These are phyloP conservation scores for Ogataea corticis DNA, from an alignment of 805 yeast genomes.

Conservation along the genomic window DNA sequence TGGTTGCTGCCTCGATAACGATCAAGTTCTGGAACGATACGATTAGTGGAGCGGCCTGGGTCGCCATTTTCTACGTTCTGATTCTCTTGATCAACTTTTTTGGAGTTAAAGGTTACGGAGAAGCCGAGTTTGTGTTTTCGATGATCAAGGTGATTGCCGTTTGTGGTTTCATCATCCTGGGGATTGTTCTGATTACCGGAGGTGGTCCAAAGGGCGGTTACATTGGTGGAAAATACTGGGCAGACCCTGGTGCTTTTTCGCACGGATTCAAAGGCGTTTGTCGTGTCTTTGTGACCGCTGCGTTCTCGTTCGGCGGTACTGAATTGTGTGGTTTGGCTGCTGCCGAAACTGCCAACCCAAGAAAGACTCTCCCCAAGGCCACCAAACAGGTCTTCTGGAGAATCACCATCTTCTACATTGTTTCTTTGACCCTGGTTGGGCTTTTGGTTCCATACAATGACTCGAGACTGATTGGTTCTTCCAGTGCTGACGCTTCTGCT, in stretches of 20 bases:
- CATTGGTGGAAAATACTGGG: slow-evolving; percentile 60
- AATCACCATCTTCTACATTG: slow-evolving; percentile 52
- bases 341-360: slow-evolving; percentile 58
- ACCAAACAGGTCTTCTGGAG: slow-evolving; percentile 63
- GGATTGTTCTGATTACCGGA: slow-evolving; percentile 53
- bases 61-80: slow-evolving; percentile 49
- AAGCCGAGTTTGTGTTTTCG: slow-evolving; percentile 58
- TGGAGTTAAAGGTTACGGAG: slow-evolving; percentile 65
- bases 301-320: slow-evolving; percentile 62
- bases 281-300: slow-evolving; percentile 56
- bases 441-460: slow-evolving; percentile 58
- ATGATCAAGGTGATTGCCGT: slow-evolving; percentile 53
- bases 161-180: slow-evolving; percentile 53
- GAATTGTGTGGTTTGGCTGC: slow-evolving; percentile 63
- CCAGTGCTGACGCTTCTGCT: slow-evolving; percentile 50
- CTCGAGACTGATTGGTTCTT: slow-evolving; percentile 45
- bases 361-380: slow-evolving; percentile 57
- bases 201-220: slow-evolving; percentile 58
- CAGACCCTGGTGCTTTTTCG: slow-evolving; percentile 54
- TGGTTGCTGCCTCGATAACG: slow-evolving; percentile 52
- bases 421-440: slow-evolving; percentile 52
- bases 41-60: slow-evolving; percentile 52
- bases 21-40: slow-evolving; percentile 45
- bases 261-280: slow-evolving; percentile 57
- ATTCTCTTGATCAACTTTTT: slow-evolving; percentile 51